These are phyloP conservation scores for Phialocephala sp. DNA, from an alignment of 2,329 filamentous ascomycete species.

Conservation along the genomic window DNA sequence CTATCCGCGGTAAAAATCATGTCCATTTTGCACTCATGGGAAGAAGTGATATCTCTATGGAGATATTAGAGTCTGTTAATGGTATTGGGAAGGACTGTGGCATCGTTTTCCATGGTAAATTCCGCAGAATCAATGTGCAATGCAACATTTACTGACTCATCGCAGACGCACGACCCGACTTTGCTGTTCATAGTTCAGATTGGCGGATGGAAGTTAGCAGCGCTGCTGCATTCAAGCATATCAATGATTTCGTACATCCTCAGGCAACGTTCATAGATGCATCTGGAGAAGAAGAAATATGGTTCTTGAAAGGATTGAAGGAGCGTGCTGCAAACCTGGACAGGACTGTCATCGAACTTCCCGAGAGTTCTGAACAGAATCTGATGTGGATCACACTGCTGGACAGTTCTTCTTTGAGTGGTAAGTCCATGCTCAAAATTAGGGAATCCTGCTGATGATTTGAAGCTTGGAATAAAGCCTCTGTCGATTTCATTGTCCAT, in stretches of 20 bases:
- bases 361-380: slow-evolving; percentile 63
- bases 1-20: slow-evolving; percentile 66
- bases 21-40: slow-evolving; percentile 86
- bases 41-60: slow-evolving; percentile 70
- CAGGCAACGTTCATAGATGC: slow-evolving; percentile 72
- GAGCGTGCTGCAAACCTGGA: slow-evolving; percentile 56
- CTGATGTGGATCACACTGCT: slow-evolving; percentile 81
- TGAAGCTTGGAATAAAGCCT: slow-evolving; percentile 76
- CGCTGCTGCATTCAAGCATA: slow-evolving; percentile 71
- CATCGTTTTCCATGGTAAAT: slow-evolving; percentile 60
- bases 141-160: slow-evolving; percentile 21
- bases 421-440: slow-evolving; percentile 48
- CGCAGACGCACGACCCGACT: slow-evolving; percentile 78
- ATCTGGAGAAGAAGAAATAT: slow-evolving; percentile 68
- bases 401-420: slow-evolving; percentile 71
- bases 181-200: slow-evolving; percentile 71
- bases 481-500: slow-evolving; percentile 84
- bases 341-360: slow-evolving; percentile 77
- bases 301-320: slow-evolving; percentile 67
- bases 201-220: slow-evolving; percentile 70
- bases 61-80: slow-evolving; percentile 76
- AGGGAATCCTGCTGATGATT: slow-evolving; percentile 34
- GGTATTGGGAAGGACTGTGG: slow-evolving; percentile 75
- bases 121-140: slow-evolving; percentile 10
- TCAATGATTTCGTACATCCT: slow-evolving; percentile 76